These are phyloP conservation scores for Gossypium australe DNA, from an alignment of 345 rosid genomes.

Conservation along the genomic window DNA sequence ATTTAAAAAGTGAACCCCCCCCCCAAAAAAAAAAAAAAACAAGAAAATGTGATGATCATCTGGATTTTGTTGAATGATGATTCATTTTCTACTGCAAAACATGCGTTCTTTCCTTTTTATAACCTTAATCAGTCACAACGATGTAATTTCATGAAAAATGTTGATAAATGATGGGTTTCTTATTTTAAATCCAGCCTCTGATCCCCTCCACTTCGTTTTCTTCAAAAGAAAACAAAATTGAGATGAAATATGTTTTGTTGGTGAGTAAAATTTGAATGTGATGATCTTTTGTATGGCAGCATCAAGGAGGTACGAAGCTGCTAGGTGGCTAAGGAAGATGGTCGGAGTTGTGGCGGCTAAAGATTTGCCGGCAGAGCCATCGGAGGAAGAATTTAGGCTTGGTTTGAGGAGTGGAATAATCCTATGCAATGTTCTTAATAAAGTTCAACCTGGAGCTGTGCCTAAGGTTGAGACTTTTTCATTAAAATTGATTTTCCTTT, in stretches of 20 bases:
- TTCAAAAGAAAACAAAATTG: neutral
- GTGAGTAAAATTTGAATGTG: neutral
- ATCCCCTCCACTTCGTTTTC: neutral
- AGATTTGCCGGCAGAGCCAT: constrained; percentile 83
- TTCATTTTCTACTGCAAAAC: neutral
- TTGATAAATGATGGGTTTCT: too few relatives aligned
- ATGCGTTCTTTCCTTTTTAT: neutral
- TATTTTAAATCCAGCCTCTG: neutral
- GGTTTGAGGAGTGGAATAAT: constrained; percentile 84
- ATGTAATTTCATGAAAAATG: neutral
- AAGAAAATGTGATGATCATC: neutral
- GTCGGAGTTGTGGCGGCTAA: constrained; percentile 72
- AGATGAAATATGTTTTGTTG: neutral
- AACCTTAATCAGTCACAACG: neutral
- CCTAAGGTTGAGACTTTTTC: constrained; percentile 41
- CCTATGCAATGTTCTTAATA: constrained; percentile 75
- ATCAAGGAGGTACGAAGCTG: constrained; percentile 67
- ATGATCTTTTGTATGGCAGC: constrained; percentile 35
- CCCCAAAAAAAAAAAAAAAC: too few relatives aligned
- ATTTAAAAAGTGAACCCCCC: too few relatives aligned
- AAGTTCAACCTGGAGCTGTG: constrained; percentile 74
- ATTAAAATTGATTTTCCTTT: neutral
- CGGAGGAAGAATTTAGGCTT: constrained; percentile 76
- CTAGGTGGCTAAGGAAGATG: constrained; percentile 77
- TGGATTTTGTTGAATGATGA: constrained; percentile 1